Evolutionary conservation across 2,329 filamentous ascomycete genomes (phyloP), one percentile per base, ranked within the genome.

Genomic region (Penicillium capsulatum): DNA sequence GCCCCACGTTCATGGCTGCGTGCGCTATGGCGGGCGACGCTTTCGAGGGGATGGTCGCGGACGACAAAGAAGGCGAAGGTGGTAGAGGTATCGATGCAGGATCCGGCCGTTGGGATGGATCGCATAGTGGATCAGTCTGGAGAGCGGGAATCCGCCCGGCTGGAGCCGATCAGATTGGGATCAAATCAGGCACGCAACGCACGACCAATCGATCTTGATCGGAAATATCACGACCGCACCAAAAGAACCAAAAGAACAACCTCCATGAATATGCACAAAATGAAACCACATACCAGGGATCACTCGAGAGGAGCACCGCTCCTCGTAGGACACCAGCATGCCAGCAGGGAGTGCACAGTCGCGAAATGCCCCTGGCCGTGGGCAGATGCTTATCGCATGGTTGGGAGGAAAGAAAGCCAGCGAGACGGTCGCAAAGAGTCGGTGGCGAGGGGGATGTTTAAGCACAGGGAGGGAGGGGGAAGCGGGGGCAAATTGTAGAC

Each of bases 341-440:
- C 19, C 19, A n/a, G n/a, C n/a, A n/a, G 19, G 9, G 9, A 59
- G 58, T 56, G 38, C 47, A 54, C 39, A 48, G 51, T 58, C 55
- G 59, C 59, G 59, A 58, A 58, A 58, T 61, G 63, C 59, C 64
- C 58, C 53, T 56, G 54, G 54, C 55, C 48, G 42, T 44, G 46
- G 48, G 45, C 44, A 40, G 50, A 50, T 57, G 33, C 56, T 57
- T 68, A 68, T 65, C 60, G 63, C 66, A 68, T 68, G 60, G 45
- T 60, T 65, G 50, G 48, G 45, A 40, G 45, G 36, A 51, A 44
- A 41, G 19, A 38, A 28, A 43, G 45, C 44, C 19, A 9, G 5
- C 5, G 19, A 22, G 19, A 9, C 19, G 19, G 9, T 22, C 37
- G 29, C 45, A 43, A 45, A 45, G 44, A 47, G 38, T 40, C 40